These are phyloP conservation scores for Myriosclerotinia scirpicola DNA, from an alignment of 2,329 filamentous ascomycete genomes.

Conservation along the genomic window DNA sequence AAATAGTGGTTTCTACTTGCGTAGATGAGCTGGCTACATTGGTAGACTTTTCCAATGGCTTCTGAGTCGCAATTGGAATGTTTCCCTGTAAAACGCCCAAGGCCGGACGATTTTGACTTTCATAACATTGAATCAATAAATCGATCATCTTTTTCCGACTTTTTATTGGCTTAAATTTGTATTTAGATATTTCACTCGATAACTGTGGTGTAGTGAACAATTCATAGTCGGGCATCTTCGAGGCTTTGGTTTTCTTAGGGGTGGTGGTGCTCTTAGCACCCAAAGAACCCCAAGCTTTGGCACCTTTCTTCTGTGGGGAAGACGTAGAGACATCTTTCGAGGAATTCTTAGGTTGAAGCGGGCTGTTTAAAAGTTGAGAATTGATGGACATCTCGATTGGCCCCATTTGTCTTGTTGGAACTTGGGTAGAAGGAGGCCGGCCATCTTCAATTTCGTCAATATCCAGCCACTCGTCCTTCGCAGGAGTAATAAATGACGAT, in stretches of 20 bases:
- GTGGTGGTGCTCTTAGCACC: conserved; percentile 23
- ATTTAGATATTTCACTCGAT: conserved; percentile 59
- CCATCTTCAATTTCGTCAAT: conserved; percentile 28
- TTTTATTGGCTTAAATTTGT: conserved; percentile 72
- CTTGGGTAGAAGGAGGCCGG: conserved; percentile 22
- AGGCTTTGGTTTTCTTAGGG: background rate
- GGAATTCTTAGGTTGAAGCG: conserved; percentile 9
- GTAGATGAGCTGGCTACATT: conserved; percentile 18
- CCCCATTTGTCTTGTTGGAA: conserved; percentile 14
- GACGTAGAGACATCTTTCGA: conserved; percentile 1
- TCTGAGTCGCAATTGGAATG: conserved; percentile 16
- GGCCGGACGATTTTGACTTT: conserved; percentile 50
- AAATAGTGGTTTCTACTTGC: conserved; percentile 34
- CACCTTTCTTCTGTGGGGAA: conserved; percentile 3
- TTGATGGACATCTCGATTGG: conserved; percentile 29
- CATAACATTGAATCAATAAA: conserved; percentile 70
- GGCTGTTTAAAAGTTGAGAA: conserved; percentile 27
- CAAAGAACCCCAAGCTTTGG: conserved; percentile 14
- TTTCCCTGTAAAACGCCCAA: conserved; percentile 36
- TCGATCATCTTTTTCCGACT: conserved; percentile 67
- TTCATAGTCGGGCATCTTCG: conserved; percentile 55
- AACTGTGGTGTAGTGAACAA: conserved; percentile 63
- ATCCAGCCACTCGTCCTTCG: conserved; percentile 34
- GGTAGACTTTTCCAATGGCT: conserved; percentile 10
- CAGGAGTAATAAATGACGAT: background rate